Base-by-base conservation (phyloP, 768 basidiomycete genomes). In the Daedaleopsis sinensis region DNA sequence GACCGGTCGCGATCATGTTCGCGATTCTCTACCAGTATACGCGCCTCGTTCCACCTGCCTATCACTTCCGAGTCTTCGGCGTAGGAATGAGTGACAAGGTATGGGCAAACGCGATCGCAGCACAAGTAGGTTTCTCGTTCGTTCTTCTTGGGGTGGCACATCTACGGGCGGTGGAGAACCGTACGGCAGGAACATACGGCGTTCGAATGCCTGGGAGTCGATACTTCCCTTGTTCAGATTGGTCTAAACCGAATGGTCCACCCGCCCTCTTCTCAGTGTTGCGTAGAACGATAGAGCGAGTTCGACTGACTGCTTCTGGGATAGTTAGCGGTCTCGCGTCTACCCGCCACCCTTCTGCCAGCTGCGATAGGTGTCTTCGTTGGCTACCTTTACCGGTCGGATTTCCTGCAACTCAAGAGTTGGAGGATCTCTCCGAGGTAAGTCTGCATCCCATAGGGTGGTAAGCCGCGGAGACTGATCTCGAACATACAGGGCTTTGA, bases 331-430 rank as follows among this genome's bases (percentile, higher is more conserved):
- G 73, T 91, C 37, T 85, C 84, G 19, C 84, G 85, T 23, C 71
- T 85, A 12, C 93, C 92, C 1, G 80, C 86, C 3, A 92, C 93
- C 8, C 73, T 82, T 9, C 77, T 84, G 1, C 82, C 85, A 2
- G 82, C 89, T 1, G 62, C 81, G 27, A 74, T 91, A 37, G 94
- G 94, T 23, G 61, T 94, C 8, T 64, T 90, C 10, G 76, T 84
- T 7, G 93, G 94, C 1, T 84, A 88, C 67, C 76, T 93, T 38
- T 96, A 96, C 71, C 89, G 93, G 42, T 89, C 93, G 9, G 93
- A 95, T 70, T 69, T 94, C 16, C 82, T 91, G 18, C 85, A 85
- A 56, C 80, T 95, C 52, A 94, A 95, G 68, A 74, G 82, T 3
- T 96, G 93, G 78, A 86, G 94, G 24, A 73, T 96, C 27, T 85